Conservation (phyloP, 129 eudicot genomes). For the Flaveria robusta region DNA sequence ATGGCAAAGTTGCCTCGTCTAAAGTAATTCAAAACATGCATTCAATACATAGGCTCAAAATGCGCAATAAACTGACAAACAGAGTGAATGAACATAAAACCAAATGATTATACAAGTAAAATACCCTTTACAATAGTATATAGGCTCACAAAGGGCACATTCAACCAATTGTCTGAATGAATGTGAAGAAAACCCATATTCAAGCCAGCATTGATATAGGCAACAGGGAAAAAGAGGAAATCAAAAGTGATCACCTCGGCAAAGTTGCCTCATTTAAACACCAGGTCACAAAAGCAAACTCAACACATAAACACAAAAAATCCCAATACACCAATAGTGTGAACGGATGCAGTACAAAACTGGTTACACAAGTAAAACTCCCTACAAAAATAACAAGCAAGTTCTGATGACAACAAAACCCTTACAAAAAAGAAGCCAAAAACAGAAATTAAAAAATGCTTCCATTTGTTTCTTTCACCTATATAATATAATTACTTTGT, state of each 20-base stretch:
- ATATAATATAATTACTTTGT: not conserved
- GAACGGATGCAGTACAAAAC: not conserved
- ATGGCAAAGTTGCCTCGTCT: constrained; percentile 77
- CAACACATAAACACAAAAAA: not conserved
- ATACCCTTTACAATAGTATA: not conserved
- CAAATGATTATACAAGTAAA: not conserved
- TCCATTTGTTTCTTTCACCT: not conserved
- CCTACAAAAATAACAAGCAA: not conserved
- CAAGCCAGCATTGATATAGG: constrained; percentile 29
- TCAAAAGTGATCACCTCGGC: constrained; percentile 36
- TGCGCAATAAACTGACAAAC: not conserved
- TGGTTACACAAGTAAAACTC: not conserved
- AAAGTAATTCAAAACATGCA: not conserved
- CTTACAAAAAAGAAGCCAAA: not conserved
- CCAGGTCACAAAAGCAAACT: not conserved
- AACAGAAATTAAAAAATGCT: not conserved
- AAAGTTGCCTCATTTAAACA: not conserved
- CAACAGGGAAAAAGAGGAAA: constrained; percentile 53
- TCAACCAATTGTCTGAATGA: constrained; percentile 22
- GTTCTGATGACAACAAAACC: not conserved
- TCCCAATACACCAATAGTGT: not conserved
- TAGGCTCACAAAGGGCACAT: constrained; percentile 19
- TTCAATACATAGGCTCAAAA: not conserved
- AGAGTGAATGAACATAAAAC: not conserved
- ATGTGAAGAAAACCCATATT: constrained; percentile 8